Evolutionary conservation across 2,329 filamentous ascomycete species (phyloP).

Genomic region (Cladosporium sp.): DNA sequence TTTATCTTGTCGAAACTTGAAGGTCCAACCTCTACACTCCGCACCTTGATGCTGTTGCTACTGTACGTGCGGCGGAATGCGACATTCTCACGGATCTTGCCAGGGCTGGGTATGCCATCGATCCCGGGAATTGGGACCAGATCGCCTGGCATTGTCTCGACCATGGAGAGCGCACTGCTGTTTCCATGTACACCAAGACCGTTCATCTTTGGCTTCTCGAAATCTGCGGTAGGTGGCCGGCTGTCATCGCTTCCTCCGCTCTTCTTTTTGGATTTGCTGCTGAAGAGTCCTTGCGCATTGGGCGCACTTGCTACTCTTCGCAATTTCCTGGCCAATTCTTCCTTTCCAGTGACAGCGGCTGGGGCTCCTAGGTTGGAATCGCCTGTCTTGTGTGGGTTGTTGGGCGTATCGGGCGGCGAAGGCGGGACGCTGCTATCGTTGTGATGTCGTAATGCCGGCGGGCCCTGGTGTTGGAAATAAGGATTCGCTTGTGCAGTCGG

Average conservation of each 20-base stretch:
- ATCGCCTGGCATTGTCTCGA: constrained; percentile 45
- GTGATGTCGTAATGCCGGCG: constrained; percentile 88
- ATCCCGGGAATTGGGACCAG: constrained; percentile 41
- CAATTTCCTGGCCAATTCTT: constrained; percentile 89
- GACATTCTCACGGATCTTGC: constrained; percentile 63
- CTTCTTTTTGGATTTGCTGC: constrained; percentile 43
- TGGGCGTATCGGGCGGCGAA: constrained; percentile 87
- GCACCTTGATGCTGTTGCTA: constrained; percentile 98
- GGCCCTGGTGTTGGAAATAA: constrained; percentile 95
- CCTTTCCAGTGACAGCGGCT: constrained; percentile 77
- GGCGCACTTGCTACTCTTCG: constrained; percentile 93
- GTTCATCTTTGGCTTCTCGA: constrained; percentile 68
- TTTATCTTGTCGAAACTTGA: constrained; percentile 99
- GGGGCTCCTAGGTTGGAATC: constrained; percentile 57
- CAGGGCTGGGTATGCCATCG: constrained; percentile 66
- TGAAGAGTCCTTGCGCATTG: constrained; percentile 91
- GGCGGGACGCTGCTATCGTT: constrained; percentile 91
- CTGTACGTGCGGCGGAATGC: constrained; percentile 95
- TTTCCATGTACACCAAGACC: constrained; percentile 49
- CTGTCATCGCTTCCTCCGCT: constrained; percentile 50
- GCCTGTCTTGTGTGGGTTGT: constrained; percentile 64
- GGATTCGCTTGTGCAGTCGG: constrained; percentile 94
- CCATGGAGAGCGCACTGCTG: constrained; percentile 52
- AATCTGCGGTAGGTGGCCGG: constrained; percentile 78
- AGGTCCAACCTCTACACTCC: constrained; percentile 93